Evolutionary conservation across 371 early-diverging fungal genomes (phyloP), one percentile per base, ranked within the genome.

Genomic region (Saksenaea vasiformis): DNA sequence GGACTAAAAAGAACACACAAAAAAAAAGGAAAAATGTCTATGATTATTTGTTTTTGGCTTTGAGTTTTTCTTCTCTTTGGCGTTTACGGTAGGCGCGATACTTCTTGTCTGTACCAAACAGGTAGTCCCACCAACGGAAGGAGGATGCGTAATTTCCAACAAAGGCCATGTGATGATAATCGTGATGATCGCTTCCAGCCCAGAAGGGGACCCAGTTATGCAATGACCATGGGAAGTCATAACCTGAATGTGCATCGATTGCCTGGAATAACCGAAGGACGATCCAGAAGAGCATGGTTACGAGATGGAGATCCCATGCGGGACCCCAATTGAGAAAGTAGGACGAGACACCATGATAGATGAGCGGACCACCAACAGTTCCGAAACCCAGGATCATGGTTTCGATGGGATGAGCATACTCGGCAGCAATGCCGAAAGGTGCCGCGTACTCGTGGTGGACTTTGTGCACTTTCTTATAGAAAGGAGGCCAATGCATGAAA

Each of bases 221-320:
- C 59, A 91, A 79, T 24, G 90, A 90, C 92, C 93, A 95, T 31
- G 95, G 97, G 69, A 95, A 95, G 69, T 95, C 95, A 67, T 95
- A 95, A 1, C 97, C 97, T 41, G 92, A 91, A 75, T 96, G 97
- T 53, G 93, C 90, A 73, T 95, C 96, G 27, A 96, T 86, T 9
- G 93, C 87, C 73, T 90, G 90, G 69, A 88, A 83, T 41, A 93
- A 83, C 59, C 92, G 85, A 14, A 86, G 69, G n/a, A 83, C 76
- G 66, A 93, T 84, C 95, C 95, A 95, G 31, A 79, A 66, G 54
- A 91, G 71, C 81, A 94, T 85, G n/a, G 91, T 90, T 44, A 92
- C 71, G 11, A 94, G 72, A 67, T 94, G 94, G 53, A 93, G 73
- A 54, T 87, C 82, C 83, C 86, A 91, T 8, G 60, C 31, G 10